A percentile compares a stretch with the other conserved stretches of the same genome.
Conservation (phyloP, 2,329 filamentous ascomycete species). For the Beauveria brongniartii region DNA sequence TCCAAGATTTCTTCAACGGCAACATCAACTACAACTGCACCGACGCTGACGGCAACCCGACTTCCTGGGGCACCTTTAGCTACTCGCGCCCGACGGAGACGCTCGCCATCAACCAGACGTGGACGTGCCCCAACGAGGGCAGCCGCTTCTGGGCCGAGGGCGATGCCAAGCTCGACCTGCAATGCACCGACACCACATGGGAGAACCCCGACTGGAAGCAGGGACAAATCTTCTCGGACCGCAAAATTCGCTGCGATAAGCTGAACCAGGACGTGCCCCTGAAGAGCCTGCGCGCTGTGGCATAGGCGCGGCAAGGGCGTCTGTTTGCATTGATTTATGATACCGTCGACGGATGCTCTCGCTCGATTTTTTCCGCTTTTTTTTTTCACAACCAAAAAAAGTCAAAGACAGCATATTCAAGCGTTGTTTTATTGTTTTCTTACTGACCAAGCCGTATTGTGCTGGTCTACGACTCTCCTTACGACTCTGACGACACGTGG, state of each 20-base stretch:
- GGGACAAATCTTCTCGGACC: slow-evolving; percentile 25
- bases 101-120: slow-evolving; percentile 40
- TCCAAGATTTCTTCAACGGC: slow-evolving; percentile 44
- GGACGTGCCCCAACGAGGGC: slow-evolving; percentile 37
- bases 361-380: not conserved
- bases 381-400: not conserved
- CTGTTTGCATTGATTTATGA: not conserved
- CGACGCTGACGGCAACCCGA: slow-evolving; percentile 20
- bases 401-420: not conserved
- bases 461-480: slow-evolving; percentile 14
- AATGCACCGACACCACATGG: slow-evolving; percentile 20
- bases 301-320: slow-evolving; percentile 12
- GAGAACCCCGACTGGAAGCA: slow-evolving; percentile 25
- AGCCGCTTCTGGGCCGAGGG: slow-evolving; percentile 23
- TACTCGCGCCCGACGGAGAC: slow-evolving; percentile 29
- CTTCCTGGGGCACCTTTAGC: slow-evolving; percentile 30
- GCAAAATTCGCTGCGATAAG: slow-evolving; percentile 21
- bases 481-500: slow-evolving; percentile 10
- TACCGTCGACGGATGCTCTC: not conserved
- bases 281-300: slow-evolving; percentile 19
- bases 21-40: slow-evolving; percentile 35
- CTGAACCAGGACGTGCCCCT: slow-evolving; percentile 20
- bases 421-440: not conserved
- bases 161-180: slow-evolving; percentile 19
- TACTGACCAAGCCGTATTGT: not conserved